These are phyloP conservation scores for Colletotrichum theobromicola DNA, from an alignment of 2,329 filamentous ascomycete genomes.

Conservation along the genomic window DNA sequence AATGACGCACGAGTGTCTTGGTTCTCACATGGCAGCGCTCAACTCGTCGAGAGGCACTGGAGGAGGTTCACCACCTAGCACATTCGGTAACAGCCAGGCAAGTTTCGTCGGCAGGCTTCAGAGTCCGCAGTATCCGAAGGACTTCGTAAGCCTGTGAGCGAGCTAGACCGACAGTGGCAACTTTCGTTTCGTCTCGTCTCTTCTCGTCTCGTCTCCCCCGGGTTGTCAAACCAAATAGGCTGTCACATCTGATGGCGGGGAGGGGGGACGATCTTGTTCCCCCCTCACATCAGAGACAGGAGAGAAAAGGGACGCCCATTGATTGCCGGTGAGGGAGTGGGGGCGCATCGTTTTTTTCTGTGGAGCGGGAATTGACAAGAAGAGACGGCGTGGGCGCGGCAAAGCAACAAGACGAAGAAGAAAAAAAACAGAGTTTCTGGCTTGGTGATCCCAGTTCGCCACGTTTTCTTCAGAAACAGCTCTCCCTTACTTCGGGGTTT, in stretches of 20 bases:
- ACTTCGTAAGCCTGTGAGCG: neutral
- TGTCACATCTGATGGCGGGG: neutral
- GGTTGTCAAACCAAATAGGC: neutral
- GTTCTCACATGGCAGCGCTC: neutral
- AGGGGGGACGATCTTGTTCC: neutral
- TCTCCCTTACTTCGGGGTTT: neutral
- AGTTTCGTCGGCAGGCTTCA: neutral
- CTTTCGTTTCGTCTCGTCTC: slow-evolving; percentile 8
- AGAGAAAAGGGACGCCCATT: neutral
- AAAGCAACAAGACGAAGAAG: neutral
- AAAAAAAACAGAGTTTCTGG: neutral
- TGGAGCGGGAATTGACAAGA: neutral
- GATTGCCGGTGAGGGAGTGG: neutral
- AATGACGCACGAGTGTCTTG: neutral
- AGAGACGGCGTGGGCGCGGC: neutral
- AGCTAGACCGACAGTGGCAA: neutral
- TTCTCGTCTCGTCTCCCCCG: neutral
- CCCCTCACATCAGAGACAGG: neutral
- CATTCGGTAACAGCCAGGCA: neutral
- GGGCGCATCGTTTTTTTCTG: neutral
- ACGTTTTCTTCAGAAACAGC: slow-evolving; percentile 5
- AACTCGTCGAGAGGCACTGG: neutral
- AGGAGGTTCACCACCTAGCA: neutral
- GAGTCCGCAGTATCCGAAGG: neutral
- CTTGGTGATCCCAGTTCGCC: slow-evolving; percentile 5